These are phyloP conservation scores for Prunus yedoensis DNA, from an alignment of 331 rosid genomes.

Conservation along the genomic window DNA sequence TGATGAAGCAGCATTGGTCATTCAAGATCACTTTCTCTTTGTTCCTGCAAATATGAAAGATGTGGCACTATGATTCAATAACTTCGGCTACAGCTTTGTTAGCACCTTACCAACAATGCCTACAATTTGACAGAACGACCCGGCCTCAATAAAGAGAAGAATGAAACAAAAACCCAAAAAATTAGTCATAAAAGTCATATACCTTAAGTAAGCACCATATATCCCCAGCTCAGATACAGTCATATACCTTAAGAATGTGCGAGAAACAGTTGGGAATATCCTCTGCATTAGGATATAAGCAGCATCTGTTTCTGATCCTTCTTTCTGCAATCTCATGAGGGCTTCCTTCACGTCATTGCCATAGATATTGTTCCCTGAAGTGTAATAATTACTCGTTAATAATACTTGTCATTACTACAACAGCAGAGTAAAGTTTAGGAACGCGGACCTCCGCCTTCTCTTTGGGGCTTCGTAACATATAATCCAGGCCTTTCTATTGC, in stretches of 20 bases:
- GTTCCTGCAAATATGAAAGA: slow-evolving; percentile 57
- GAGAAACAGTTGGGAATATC: slow-evolving; percentile 59
- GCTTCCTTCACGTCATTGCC: slow-evolving; percentile 72
- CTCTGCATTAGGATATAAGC: slow-evolving; percentile 97
- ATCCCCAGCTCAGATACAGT: slow-evolving; percentile 88
- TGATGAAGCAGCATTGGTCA: slow-evolving; percentile 68
- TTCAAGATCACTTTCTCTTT: slow-evolving; percentile 65
- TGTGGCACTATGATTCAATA: neutral
- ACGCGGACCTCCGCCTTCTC: slow-evolving; percentile 93
- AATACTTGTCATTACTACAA: neutral
- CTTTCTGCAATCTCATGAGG: slow-evolving; percentile 61
- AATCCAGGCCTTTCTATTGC: slow-evolving; percentile 70
- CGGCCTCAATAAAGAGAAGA: too few species aligned
- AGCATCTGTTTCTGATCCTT: slow-evolving; percentile 62
- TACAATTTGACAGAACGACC: neutral
- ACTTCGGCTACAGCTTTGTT: neutral
- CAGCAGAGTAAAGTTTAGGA: slow-evolving; percentile 17
- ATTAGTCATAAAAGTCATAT: slow-evolving; percentile 29
- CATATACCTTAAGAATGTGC: slow-evolving; percentile 56
- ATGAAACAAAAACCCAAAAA: too few species aligned
- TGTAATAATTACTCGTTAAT: slow-evolving; percentile 7
- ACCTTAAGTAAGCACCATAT: slow-evolving; percentile 86
- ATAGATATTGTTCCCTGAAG: slow-evolving; percentile 88
- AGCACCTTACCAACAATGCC: neutral
- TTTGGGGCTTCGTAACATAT: slow-evolving; percentile 94